Evolutionary conservation across 2,329 filamentous ascomycete genomes (phyloP), one percentile per base, ranked within the genome.

Genomic region (Fusarium phyllophilum): DNA sequence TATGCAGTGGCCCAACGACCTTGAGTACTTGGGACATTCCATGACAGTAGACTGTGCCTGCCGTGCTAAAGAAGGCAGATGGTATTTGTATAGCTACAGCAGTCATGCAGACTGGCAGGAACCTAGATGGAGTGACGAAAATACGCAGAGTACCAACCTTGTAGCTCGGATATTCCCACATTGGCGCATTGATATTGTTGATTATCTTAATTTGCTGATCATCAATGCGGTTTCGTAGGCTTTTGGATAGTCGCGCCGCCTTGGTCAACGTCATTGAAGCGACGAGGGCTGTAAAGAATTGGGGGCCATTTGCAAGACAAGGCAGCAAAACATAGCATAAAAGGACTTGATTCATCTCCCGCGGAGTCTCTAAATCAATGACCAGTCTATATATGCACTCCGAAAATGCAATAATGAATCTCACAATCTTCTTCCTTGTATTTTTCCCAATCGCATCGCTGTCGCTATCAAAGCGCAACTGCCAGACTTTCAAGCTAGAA

Each of bases 321-420:
- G 46, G 46, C 15, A 31, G 29, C 10, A 13, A 31, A 15, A 17
- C 4, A 31, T 6, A 18, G 7, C 20, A 31, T 49, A 9, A 13
- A n/a, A n/a, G 20, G 10, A 9, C 10, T 26, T 26, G 11, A 17
- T 10, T 20, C 8, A 6, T 9, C 41, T 11, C n/a, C 6, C 6
- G 9, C 6, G n/a, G 6, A 17, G 15, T 4, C 9, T 7, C 41
- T 14, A 24, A 24, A 24, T 24, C 14, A 42, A 17, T 12, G 8
- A 1, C 5, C 18, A 38, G 10, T 38, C 8, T 38, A 38, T 20
- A 14, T 14, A 33, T 11, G 14, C 4, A 26, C 10, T 26, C 18
- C 6, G 0, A 0, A 20, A 14, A 10, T 10, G 10, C 13, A 20
- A 14, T 1, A 20, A 26, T 26, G 7, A 48, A 48, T 1, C 6